Base-by-base conservation (phyloP, 306 rosid genomes). In the Luffa aegyptiaca region DNA sequence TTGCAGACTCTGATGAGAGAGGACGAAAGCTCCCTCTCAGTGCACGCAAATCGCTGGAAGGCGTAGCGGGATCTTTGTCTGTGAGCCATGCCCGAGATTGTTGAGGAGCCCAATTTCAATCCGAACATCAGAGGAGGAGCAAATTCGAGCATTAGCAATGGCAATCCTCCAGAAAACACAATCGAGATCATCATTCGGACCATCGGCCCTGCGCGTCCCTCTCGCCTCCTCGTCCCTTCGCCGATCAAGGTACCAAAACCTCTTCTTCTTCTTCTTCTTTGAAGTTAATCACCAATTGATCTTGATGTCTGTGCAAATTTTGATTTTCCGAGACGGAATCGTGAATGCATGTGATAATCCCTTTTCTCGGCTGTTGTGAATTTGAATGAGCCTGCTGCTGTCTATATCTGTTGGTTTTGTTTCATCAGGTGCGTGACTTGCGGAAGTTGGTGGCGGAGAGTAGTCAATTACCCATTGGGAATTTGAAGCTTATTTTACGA, bases 141-240 rank as follows among this genome's bases (percentile, higher is more conserved):
- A 56, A 26, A 45, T 45, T 45, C 76, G 39, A 71, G 53, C 37
- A 55, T 57, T 64, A 53, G 10, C 68, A 66, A 56, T 51, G 17
- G 42, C 49, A 33, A 53, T 68, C 63, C 77, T 37, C 80, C 31
- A 44, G 39, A 37, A 35, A 75, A 42, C 71, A 75, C 78, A 86
- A 91, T 92, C 10, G 96, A 90, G 41, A 89, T 95, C 85, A 62
- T 92, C 57, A 87, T 95, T 79, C 88, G 88, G 79, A 90, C 96
- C 62, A 84, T 92, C 44, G 98, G 97, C 84, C 98, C 97, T 18
- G 59, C 93, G 78, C 97, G 89, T 61, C 97, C 98, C 71, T 90
- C 92, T 88, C 96, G 92, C 81, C 89, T 95, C 44, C 86, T 75
- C 5, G 87, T 91, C 82, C 91, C 92, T 3, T 87, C 97, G 84